These are phyloP conservation scores for Phaeophleospora eucalypticola DNA, from an alignment of 2,329 filamentous ascomycete genomes.

Conservation along the genomic window DNA sequence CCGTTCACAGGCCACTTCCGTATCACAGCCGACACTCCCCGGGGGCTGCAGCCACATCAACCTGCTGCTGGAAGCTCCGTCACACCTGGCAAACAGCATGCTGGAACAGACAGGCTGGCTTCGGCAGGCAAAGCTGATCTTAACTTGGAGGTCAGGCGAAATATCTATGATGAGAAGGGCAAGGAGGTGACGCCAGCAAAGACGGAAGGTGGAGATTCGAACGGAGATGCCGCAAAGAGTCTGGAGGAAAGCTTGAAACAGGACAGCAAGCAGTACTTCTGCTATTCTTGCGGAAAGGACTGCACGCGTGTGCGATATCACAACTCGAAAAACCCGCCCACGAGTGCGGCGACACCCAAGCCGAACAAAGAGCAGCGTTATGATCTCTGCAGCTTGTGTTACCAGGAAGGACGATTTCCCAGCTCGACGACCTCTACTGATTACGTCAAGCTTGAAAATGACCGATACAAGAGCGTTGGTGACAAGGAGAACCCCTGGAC, in stretches of 20 bases:
- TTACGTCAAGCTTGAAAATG: constrained; percentile 86
- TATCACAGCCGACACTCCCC: constrained; percentile 90
- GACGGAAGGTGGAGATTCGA: constrained; percentile 44
- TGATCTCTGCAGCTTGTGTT: constrained; percentile 89
- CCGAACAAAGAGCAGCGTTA: constrained; percentile 62
- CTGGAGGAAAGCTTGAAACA: constrained; percentile 58
- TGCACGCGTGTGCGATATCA: constrained; percentile 72
- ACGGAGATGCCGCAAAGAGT: constrained; percentile 67
- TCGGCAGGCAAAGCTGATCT: constrained; percentile 72
- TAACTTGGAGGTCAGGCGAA: constrained; percentile 88
- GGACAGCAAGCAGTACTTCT: constrained; percentile 67
- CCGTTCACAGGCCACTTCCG: constrained; percentile 98
- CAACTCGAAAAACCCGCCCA: constrained; percentile 57
- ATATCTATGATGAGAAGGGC: constrained; percentile 89
- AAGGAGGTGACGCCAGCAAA: constrained; percentile 70
- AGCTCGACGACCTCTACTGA: constrained; percentile 72
- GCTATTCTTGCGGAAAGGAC: constrained; percentile 87
- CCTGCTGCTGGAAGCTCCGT: constrained; percentile 70
- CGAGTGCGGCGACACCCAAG: constrained; percentile 47
- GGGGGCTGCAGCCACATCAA: constrained; percentile 92
- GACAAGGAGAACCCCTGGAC: constrained; percentile 88
- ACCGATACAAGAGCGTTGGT: constrained; percentile 70
- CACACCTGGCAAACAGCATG: constrained; percentile 57
- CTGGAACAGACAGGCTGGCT: constrained; percentile 68
- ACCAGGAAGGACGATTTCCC: constrained; percentile 77